phyloP scores from a whole-genome alignment of 306 rosid genomes.

The Cucurbita ficifolia region DNA sequence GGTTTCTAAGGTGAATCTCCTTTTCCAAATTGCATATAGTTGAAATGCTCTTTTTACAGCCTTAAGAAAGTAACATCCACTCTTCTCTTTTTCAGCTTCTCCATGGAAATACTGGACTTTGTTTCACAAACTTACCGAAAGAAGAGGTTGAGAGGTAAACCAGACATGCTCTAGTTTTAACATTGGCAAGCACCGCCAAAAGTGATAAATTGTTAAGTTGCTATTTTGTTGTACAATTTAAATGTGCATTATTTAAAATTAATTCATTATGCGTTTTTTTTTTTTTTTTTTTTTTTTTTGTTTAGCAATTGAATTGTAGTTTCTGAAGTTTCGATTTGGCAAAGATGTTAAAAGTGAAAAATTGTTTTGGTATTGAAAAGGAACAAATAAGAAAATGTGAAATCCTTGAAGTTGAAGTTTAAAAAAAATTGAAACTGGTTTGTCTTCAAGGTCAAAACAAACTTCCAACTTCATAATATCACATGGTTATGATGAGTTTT shows the following conservation, averaged over 20 bases:
- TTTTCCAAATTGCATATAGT: neutral
- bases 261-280: neutral
- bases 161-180: neutral
- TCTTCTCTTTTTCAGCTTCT: slow-evolving; percentile 30
- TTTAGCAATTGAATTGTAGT: neutral
- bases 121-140: slow-evolving; percentile 54
- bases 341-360: neutral
- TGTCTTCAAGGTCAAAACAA: neutral
- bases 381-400: neutral
- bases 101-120: slow-evolving; percentile 78
- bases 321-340: neutral
- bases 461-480: neutral
- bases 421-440: neutral
- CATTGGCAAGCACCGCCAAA: neutral
- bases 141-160: slow-evolving; percentile 74
- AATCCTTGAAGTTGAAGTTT: neutral
- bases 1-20: slow-evolving; percentile 57
- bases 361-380: neutral
- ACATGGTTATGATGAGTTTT: neutral
- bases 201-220: neutral
- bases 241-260: neutral
- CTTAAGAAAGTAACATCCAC: neutral
- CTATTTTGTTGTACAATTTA: no score
- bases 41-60: neutral
- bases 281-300: neutral